Evolutionary conservation across 306 rosid species (phyloP).

Genomic region (Vigna nakashimae): DNA sequence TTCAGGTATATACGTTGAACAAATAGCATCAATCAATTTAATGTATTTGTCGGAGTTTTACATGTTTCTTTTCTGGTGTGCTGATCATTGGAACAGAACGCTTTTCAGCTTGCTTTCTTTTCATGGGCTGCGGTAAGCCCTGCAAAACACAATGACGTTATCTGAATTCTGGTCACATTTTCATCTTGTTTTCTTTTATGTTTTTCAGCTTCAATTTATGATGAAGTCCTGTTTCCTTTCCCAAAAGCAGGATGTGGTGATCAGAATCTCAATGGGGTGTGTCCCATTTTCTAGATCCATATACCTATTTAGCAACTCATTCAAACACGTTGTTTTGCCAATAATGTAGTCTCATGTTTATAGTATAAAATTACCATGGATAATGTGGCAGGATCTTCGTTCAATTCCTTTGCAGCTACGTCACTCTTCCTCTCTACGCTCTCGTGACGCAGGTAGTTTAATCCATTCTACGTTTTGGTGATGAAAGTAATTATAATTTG

Average conservation of each 20-base stretch:
- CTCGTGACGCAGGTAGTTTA: not conserved
- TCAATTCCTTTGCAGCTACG: slow-evolving; percentile 25
- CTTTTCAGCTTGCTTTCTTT: slow-evolving; percentile 20
- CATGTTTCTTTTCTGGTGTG: not conserved
- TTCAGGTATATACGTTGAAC: not conserved
- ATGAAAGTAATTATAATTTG: too few relatives aligned
- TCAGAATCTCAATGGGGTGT: slow-evolving; percentile 24
- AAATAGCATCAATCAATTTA: not conserved
- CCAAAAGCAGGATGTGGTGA: not conserved
- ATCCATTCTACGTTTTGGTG: not conserved
- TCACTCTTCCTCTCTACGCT: slow-evolving; percentile 14
- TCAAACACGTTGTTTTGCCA: not conserved
- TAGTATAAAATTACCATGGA: not conserved
- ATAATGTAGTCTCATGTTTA: not conserved
- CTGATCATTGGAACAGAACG: slow-evolving; percentile 11
- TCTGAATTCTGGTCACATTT: not conserved
- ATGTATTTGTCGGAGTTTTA: not conserved
- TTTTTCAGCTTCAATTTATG: slow-evolving; percentile 3
- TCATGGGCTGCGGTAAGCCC: slow-evolving; percentile 14
- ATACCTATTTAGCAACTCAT: not conserved
- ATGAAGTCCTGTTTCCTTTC: slow-evolving; percentile 19
- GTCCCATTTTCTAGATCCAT: not conserved
- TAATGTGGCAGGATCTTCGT: not conserved
- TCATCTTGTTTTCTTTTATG: not conserved
- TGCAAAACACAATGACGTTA: too few relatives aligned